phyloP scores from a whole-genome alignment of 768 basidiomycete species.

The Suillus sp. region DNA sequence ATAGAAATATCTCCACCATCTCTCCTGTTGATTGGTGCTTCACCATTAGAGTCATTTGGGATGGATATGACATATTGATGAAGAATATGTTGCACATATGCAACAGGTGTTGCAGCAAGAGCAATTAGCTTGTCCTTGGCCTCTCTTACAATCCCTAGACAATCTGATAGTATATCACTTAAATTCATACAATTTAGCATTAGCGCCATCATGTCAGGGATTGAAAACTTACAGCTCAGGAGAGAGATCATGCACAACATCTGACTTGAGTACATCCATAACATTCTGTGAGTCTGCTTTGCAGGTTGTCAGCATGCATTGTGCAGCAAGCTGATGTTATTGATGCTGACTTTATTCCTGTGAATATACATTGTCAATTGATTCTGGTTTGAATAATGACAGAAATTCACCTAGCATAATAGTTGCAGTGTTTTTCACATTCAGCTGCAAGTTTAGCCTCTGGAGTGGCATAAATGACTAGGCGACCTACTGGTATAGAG shows the following conservation, averaged over 20 bases:
- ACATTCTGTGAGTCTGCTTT: too few species aligned
- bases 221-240: background rate
- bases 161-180: background rate
- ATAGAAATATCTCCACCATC: background rate
- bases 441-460: background rate
- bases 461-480: background rate
- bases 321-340: too few species aligned
- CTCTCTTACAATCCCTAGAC: background rate
- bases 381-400: too few species aligned
- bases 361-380: too few species aligned
- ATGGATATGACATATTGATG: background rate
- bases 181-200: background rate
- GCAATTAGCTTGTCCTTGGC: background rate
- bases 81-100: background rate
- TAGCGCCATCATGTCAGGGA: background rate
- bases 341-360: too few species aligned
- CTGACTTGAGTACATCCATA: too few species aligned
- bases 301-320: too few species aligned
- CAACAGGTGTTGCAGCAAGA: background rate
- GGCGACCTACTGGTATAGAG: background rate
- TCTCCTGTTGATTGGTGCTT: background rate
- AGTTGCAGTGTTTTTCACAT: background rate
- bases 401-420: background rate
- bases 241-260: too few species aligned
- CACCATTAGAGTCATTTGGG: background rate